phyloP scores from a whole-genome alignment of 805 yeast species.

The Spathaspora boniae region DNA sequence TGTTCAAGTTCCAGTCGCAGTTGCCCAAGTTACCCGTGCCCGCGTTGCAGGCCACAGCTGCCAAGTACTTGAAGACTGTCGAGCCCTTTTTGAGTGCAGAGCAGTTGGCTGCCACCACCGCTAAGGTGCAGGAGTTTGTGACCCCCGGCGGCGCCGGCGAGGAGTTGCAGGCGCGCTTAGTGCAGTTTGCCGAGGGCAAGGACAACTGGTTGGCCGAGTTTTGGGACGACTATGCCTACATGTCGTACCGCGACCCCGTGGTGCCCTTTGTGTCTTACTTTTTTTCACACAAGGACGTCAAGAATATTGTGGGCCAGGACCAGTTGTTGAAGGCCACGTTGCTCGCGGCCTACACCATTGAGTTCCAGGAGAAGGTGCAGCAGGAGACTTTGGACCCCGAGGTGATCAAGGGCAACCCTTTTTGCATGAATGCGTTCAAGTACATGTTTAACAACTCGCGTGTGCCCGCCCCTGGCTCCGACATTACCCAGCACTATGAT shows the following conservation, averaged over 20 bases:
- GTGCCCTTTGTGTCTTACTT: slow-evolving; percentile 92
- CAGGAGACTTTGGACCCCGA: slow-evolving; percentile 78
- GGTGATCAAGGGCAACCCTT: slow-evolving; percentile 71
- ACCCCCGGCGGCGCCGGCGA: slow-evolving; percentile 53
- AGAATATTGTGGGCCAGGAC: slow-evolving; percentile 53
- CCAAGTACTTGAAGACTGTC: slow-evolving; percentile 66
- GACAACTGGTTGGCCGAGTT: slow-evolving; percentile 88
- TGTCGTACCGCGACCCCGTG: slow-evolving; percentile 90
- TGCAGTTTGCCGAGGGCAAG: slow-evolving; percentile 51
- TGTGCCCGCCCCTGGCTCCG: slow-evolving; percentile 65
- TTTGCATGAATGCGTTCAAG: slow-evolving; percentile 90
- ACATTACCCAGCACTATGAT: slow-evolving; percentile 55
- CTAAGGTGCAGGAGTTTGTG: slow-evolving; percentile 63
- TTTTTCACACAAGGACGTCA: slow-evolving; percentile 72
- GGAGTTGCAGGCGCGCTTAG: slow-evolving; percentile 63
- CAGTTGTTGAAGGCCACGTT: slow-evolving; percentile 76
- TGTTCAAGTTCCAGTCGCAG: slow-evolving; percentile 66
- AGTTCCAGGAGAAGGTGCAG: slow-evolving; percentile 66
- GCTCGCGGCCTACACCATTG: slow-evolving; percentile 60
- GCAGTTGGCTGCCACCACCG: slow-evolving; percentile 49
- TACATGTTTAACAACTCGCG: slow-evolving; percentile 89
- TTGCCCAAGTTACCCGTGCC: slow-evolving; percentile 91
- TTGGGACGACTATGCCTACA: slow-evolving; percentile 94
- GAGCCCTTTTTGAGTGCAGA: slow-evolving; percentile 58
- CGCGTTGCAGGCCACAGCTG: slow-evolving; percentile 63